Conservation (phyloP, 2,329 filamentous ascomycete species). For the Dactylellina haptotyla region DNA sequence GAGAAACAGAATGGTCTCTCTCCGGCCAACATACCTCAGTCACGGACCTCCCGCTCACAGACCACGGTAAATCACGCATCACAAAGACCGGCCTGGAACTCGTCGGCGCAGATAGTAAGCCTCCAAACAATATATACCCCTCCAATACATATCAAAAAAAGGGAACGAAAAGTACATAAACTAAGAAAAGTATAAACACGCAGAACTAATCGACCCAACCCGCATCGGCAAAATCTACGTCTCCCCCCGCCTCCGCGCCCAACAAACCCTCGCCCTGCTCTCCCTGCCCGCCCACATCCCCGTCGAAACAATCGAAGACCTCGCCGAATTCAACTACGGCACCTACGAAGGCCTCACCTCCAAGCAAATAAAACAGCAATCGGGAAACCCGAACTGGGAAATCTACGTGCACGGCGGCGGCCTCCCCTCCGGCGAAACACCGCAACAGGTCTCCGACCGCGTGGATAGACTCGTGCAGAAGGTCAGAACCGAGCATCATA, state of each 20-base stretch:
- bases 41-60: conserved; percentile 86
- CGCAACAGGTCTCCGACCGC: conserved; percentile 75
- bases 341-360: conserved; percentile 84
- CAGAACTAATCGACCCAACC: conserved; percentile 24
- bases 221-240: conserved; percentile 73
- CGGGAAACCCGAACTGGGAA: conserved; percentile 62
- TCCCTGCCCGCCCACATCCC: conserved; percentile 69
- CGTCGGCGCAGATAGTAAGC: conserved; percentile 83
- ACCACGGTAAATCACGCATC: conserved; percentile 80
- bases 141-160: conserved; percentile 72
- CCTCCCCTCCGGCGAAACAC: conserved; percentile 73
- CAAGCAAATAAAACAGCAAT: conserved; percentile 71
- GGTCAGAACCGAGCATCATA: conserved; percentile 75
- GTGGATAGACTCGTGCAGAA: conserved; percentile 80
- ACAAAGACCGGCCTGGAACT: conserved; percentile 82
- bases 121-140: no score
- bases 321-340: conserved; percentile 89
- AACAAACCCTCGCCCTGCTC: conserved; percentile 88
- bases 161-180: conserved; percentile 68
- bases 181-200: conserved; percentile 4
- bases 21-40: conserved; percentile 84
- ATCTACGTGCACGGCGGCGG: conserved; percentile 49
- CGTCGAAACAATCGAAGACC: conserved; percentile 75
- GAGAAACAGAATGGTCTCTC: conserved; percentile 89
- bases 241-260: conserved; percentile 83